Base-by-base conservation (phyloP, 306 rosid genomes). In the Malus sieversii region DNA sequence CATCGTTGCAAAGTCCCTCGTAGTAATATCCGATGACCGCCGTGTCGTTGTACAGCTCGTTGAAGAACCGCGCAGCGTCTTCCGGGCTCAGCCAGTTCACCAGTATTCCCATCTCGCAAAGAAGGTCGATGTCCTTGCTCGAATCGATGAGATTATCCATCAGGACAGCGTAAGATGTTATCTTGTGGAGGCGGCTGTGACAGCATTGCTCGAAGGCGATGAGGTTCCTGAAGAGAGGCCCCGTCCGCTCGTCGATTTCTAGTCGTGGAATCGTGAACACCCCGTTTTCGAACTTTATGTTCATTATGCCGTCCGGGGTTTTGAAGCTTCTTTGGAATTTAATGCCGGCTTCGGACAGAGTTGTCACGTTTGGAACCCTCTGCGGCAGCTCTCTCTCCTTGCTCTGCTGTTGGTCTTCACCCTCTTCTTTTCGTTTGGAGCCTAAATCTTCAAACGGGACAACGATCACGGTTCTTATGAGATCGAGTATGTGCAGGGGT, bases 131-230 rank as follows among this genome's bases (percentile, higher is more conserved):
- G 11, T 80, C 83, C 10, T 25, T 57, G 1, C 10, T 18, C 0
- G 67, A 22, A 57, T 38, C 9, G 12, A 80, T 75, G 22, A 75
- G 80, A 5, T 70, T 75, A 44, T 80, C 83, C 32, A 75, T 19
- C 10, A 80, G n/a, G 4, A 75, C 1, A 8, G 73, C 73, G 1
- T 75, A 80, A 12, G 77, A 70, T 29, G 83, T 80, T 44, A 80
- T 48, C 4, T 2, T n/a, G 0, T 29, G 13, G 0, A 16, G 10
- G 9, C 44, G 71, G 3, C 6, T 4, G 2, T 18, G 71, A 19
- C 8, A 32, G 44, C 81, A 71, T 40, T 76, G 78, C 71, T 65
- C 69, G 16, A 32, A 65, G 45, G 69, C 69, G 8, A 65, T 65
- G 46, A 65, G 69, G 46, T 65, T 81, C 68, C 70, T 9, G 2